A percentile compares a stretch with the other conserved stretches of the same genome.
phyloP scores from a whole-genome alignment of 352 stramenopile species.

The Poterioochromonas sp. region DNA sequence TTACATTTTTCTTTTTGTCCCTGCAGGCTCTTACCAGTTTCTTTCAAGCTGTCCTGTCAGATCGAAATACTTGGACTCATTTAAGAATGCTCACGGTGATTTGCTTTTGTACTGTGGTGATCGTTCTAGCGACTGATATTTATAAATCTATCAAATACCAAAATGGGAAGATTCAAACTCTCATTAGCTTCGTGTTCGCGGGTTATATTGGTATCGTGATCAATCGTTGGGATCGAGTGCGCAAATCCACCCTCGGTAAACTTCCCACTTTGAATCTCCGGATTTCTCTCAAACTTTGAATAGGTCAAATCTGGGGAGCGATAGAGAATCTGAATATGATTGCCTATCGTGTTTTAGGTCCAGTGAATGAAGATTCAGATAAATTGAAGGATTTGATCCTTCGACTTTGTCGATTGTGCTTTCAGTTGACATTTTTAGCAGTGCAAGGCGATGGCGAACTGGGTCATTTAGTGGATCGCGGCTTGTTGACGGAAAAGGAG shows the following conservation, averaged over 20 bases:
- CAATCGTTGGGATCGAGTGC: not conserved
- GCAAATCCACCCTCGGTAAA: not conserved
- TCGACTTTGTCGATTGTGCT: not conserved
- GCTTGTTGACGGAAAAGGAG: not conserved
- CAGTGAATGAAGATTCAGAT: too few species aligned
- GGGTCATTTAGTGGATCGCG: not conserved
- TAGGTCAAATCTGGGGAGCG: not conserved
- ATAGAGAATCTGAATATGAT: not conserved
- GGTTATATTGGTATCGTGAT: not conserved
- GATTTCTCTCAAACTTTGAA: not conserved
- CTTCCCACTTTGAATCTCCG: too few species aligned
- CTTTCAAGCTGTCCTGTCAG: not conserved
- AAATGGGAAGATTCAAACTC: not conserved
- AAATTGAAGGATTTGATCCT: not conserved
- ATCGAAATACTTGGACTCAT: slow-evolving; percentile 4
- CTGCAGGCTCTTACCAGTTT: not conserved
- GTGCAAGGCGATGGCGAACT: not conserved
- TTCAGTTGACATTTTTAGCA: not conserved
- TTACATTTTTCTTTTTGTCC: too few species aligned
- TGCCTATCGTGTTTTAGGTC: too few species aligned
- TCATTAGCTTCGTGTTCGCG: slow-evolving; percentile 7
- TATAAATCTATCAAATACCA: not conserved
- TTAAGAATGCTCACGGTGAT: not conserved
- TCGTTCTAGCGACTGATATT: not conserved
- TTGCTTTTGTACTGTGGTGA: not conserved